Base-by-base conservation (phyloP, 164 flowering plant species). In the Akebia trifoliata region DNA sequence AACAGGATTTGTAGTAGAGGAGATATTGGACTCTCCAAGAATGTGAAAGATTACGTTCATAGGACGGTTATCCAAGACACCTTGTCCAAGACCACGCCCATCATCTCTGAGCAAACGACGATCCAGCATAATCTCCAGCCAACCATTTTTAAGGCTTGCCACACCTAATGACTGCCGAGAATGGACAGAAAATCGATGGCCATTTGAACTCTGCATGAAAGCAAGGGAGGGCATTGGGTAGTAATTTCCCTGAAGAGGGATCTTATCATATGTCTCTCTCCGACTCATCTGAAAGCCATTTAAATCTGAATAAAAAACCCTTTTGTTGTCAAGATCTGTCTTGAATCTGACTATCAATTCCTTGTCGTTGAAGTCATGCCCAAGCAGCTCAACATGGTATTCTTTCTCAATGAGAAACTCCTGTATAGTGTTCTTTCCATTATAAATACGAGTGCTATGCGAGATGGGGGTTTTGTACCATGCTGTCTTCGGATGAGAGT, bases 141-240 rank as follows among this genome's bases (percentile, higher is more conserved):
- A 86, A 46, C 99, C 96, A 48, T 75, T 74, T 67, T 78, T 78
- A 38, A 86, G 94, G 75, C 95, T 80, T 14, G 99, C 99, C 28
- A 71, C 97, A 52, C 97, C 97, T 56, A 94, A 61, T 4, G 97
- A 79, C 69, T 90, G 97, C 49, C 87, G 74, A 24, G 96, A 76
- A 69, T 94, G 99, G 29, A 94, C 87, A 37, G 97, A 85, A 65
- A 88, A 82, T 22, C 99, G 75, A 18, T 56, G 72, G 6, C 99
- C 99, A 46, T 73, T 73, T 28, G 79, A 61, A 46, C 76, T 91
- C 75, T 94, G 96, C 76, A 94, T 72, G 74, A 90, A 88, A 38
- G 94, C 91, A 26, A 86, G 84, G n/a, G 99, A 74, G n/a, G 99
- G 99, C 93, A 94, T 88, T 14, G 99, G 97, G 57, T 94, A 90